A percentile compares a stretch with the other conserved stretches of the same genome.
Conservation (phyloP, 306 rosid species). For the Glycine soja region DNA sequence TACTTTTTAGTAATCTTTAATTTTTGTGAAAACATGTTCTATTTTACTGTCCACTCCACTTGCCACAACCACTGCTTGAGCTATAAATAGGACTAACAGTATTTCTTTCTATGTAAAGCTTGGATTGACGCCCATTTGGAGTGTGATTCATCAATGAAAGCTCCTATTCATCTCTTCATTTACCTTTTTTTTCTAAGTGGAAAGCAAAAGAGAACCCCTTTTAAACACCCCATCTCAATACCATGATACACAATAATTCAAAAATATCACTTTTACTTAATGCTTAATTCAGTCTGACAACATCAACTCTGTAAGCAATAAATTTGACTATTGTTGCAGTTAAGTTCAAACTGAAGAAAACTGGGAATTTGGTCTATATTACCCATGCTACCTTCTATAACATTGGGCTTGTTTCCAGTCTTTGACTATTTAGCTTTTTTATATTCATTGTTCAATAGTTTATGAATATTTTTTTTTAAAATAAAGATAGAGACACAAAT, state of each 20-base stretch:
- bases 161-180: constrained; percentile 44
- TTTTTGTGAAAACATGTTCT: not conserved
- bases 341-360: no score
- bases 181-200: constrained; percentile 49
- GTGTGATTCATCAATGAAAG: constrained; percentile 48
- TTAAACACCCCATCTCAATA: constrained; percentile 48
- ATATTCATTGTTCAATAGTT: no score
- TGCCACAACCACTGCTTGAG: constrained; percentile 33
- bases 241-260: constrained; percentile 37
- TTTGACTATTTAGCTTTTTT: no score
- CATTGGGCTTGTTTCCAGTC: no score
- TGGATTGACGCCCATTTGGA: constrained; percentile 50
- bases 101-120: constrained; percentile 49
- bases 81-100: constrained; percentile 46
- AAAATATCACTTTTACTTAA: constrained; percentile 43
- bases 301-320: constrained; percentile 41
- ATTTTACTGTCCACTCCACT: constrained; percentile 37
- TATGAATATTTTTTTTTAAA: no score
- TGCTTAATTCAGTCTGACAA: constrained; percentile 46
- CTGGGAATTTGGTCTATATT: no score
- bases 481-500: no score
- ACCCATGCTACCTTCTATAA: no score
- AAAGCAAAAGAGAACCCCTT: constrained; percentile 59
- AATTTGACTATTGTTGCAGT: no score
- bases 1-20: not conserved